Base-by-base conservation (phyloP, 2,329 filamentous ascomycete species). In the Phialocephala sp. region DNA sequence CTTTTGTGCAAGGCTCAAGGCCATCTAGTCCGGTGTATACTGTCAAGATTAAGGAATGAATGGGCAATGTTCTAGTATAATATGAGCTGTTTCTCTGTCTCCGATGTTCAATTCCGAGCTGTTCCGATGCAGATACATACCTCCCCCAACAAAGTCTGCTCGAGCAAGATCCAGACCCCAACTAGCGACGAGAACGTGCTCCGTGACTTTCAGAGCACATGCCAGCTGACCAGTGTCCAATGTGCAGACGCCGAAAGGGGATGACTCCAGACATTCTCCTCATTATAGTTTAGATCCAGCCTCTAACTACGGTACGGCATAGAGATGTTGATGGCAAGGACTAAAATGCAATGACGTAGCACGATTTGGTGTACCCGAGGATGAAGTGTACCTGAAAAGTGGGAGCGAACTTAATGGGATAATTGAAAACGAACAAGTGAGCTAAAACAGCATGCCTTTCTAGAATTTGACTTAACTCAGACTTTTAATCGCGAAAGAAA, bases 21-120 rank as follows among this genome's bases (percentile, higher is more conserved):
- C 14, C 20, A 50, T 50, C 22, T n/a, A 11, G n/a, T n/a, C n/a
- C n/a, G n/a, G 55, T 57, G 57, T 65, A 65, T 62, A 57, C 22
- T 62, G 59, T 59, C 45, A 59, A 39, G 54, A 61, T 43, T 62
- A 65, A 45, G 58, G 63, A 65, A 65, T 39, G 58, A 64, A 64
- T 52, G 41, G 55, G 55, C 59, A 52, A 43, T 54, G 59, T 59
- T 65, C 24, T 56, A 64, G 22, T 54, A 50, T n/a, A 20, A n/a
- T 24, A 22, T 24, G 45, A 50, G n/a, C 1, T 24, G 11, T 18
- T 35, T 35, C 50, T 18, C 1, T 24, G 11, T 18, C 18, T 35
- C 50, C 3, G 32, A 11, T 8, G 4, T n/a, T 54, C 24, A 32
- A 32, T 27, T 22, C 50, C 50, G 47, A 52, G 22, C 47, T 15